These are phyloP conservation scores for Solanum dulcamara DNA, from an alignment of 257 asterid genomes.

Conservation along the genomic window DNA sequence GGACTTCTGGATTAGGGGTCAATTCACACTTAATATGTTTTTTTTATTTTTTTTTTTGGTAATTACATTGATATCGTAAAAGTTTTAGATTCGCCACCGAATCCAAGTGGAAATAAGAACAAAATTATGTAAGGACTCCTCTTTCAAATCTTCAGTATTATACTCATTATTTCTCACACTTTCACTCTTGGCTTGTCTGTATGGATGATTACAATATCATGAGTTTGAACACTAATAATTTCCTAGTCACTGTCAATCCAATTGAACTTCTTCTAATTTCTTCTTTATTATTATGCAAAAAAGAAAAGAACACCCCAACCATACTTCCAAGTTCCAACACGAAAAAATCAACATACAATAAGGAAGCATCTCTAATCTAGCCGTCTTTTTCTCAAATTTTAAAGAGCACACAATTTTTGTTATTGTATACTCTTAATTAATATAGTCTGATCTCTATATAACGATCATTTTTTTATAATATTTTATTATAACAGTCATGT, in stretches of 20 bases:
- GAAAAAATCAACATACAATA: neutral
- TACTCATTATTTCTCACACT: neutral
- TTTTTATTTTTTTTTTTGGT: no score
- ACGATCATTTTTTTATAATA: no score
- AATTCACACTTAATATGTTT: no score
- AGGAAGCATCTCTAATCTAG: neutral
- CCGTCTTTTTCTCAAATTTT: neutral
- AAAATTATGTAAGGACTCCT: neutral
- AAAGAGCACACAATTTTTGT: neutral
- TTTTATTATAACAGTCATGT: neutral
- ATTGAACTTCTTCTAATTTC: neutral
- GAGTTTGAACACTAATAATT: neutral
- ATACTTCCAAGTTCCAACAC: neutral
- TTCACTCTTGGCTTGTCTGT: neutral
- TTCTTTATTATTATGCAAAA: neutral
- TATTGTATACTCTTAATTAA: neutral
- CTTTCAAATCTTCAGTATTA: neutral
- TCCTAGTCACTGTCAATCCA: neutral
- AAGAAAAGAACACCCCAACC: neutral
- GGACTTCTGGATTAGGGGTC: no score
- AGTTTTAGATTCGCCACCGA: no score
- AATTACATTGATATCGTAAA: no score
- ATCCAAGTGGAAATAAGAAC: neutral
- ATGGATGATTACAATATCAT: neutral
- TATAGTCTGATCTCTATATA: neutral